Evolutionary conservation across 148 eudicot species (phyloP).

Genomic region (Vaccinium darrowii): DNA sequence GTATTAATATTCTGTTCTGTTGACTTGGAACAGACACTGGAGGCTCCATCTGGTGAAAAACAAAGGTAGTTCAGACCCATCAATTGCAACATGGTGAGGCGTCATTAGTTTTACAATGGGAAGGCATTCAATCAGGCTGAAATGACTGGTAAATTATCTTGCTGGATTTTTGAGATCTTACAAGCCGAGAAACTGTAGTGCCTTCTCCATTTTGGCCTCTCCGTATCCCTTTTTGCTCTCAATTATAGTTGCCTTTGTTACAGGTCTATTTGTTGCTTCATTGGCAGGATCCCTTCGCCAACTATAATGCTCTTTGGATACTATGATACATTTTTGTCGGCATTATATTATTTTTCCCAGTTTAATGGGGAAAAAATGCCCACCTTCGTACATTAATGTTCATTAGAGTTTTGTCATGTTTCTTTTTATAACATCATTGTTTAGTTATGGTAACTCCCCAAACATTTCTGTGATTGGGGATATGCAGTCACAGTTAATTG

Average conservation of each 20-base stretch:
- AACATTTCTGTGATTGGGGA: too few species aligned
- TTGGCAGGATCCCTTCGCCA: background rate
- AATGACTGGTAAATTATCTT: slow-evolving; percentile 15
- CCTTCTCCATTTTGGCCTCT: background rate
- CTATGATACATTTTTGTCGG: background rate
- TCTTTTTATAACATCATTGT: background rate
- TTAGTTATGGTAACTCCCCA: background rate
- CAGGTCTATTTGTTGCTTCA: background rate
- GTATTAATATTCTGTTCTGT: background rate
- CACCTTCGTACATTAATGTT: background rate
- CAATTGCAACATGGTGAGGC: slow-evolving; percentile 64
- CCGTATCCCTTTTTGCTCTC: background rate
- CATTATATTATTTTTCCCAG: background rate
- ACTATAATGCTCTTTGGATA: background rate
- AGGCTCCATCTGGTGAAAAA: slow-evolving; percentile 70
- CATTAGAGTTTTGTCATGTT: background rate
- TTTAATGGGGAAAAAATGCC: background rate
- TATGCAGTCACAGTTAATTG: too few species aligned
- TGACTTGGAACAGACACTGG: slow-evolving; percentile 52
- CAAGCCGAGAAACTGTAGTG: slow-evolving; percentile 41
- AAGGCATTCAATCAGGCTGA: slow-evolving; percentile 72
- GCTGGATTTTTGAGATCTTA: too few species aligned
- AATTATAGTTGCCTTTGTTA: background rate
- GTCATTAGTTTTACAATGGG: slow-evolving; percentile 79
- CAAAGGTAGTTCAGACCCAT: slow-evolving; percentile 62